Conservation (phyloP, 148 eudicot genomes). For the Chenopodium suecicum region DNA sequence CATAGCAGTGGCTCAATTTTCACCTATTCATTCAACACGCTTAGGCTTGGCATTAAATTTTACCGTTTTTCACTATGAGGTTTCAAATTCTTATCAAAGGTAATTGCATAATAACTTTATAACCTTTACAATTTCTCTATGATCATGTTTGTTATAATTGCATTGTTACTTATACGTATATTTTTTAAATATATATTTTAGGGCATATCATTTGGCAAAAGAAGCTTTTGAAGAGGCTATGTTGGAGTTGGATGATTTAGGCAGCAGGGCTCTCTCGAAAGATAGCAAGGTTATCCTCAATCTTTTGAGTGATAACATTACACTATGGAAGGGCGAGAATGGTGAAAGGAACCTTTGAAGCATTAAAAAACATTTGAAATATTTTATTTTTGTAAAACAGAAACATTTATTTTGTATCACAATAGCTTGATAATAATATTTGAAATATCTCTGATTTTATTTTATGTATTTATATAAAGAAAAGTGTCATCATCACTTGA, state of each 20-base stretch:
- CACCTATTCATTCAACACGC: conserved; percentile 38
- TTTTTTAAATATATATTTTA: conserved; percentile 2
- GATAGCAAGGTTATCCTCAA: conserved; percentile 33
- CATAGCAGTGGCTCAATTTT: conserved; percentile 29
- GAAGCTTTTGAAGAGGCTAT: conserved; percentile 38
- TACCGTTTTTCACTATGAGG: conserved; percentile 41
- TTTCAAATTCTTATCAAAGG: conserved; percentile 40
- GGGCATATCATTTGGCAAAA: conserved; percentile 32
- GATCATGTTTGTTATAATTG: too few species aligned
- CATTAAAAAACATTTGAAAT: too few species aligned
- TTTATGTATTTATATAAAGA: too few species aligned
- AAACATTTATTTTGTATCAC: too few species aligned
- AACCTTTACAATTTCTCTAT: neutral
- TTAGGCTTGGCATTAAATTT: conserved; percentile 44
- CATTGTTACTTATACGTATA: neutral
- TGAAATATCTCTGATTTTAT: too few species aligned
- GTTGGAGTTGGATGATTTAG: conserved; percentile 31
- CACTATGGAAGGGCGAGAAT: conserved; percentile 30
- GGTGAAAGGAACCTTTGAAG: neutral
- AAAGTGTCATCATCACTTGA: too few species aligned
- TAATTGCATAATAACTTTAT: neutral
- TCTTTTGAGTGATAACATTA: conserved; percentile 35
- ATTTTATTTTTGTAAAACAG: too few species aligned
- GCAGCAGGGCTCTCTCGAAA: conserved; percentile 24
- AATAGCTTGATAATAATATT: too few species aligned